Evolutionary conservation across 2,329 filamentous ascomycete genomes (phyloP).

Genomic region (Erysiphe pulchra): DNA sequence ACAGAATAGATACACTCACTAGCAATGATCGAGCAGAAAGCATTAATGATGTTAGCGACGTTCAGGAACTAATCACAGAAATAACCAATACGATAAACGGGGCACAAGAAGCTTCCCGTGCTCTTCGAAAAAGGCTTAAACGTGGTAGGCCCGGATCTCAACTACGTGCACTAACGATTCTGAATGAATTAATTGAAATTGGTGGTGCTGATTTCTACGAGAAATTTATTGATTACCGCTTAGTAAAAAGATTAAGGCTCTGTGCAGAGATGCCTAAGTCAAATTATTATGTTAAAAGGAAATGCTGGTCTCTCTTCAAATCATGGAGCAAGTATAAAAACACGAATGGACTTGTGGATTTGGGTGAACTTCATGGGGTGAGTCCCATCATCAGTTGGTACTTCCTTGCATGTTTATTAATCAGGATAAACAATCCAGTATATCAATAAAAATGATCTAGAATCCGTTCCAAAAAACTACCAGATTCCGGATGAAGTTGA

Average conservation of each 20-base stretch:
- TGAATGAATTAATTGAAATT: conserved; percentile 89
- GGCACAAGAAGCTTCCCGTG: conserved; percentile 68
- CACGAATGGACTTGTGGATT: conserved; percentile 52
- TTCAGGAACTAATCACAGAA: conserved; percentile 83
- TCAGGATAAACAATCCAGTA: conserved; percentile 28
- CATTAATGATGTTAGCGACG: conserved; percentile 53
- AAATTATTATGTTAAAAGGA: conserved; percentile 63
- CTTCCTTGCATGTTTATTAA: conserved; percentile 2
- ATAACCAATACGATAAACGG: conserved; percentile 73
- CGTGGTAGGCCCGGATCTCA: conserved; percentile 90
- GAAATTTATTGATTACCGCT: conserved; percentile 66
- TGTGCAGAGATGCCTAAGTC: conserved; percentile 67
- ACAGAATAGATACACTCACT: conserved; percentile 44
- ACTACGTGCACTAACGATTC: conserved; percentile 60
- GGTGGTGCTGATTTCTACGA: conserved; percentile 70
- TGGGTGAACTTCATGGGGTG: conserved; percentile 50
- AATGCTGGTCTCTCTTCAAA: conserved; percentile 66
- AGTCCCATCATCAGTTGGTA: not conserved
- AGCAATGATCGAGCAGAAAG: conserved; percentile 68
- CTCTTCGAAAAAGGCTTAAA: conserved; percentile 94
- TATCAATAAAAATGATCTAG: conserved; percentile 49
- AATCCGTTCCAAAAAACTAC: conserved; percentile 47
- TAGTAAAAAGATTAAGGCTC: conserved; percentile 74
- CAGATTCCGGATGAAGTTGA: conserved; percentile 39
- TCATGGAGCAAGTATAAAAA: conserved; percentile 69